Evolutionary conservation across 2,329 filamentous ascomycete genomes (phyloP).

Genomic region (Phoma sp.): DNA sequence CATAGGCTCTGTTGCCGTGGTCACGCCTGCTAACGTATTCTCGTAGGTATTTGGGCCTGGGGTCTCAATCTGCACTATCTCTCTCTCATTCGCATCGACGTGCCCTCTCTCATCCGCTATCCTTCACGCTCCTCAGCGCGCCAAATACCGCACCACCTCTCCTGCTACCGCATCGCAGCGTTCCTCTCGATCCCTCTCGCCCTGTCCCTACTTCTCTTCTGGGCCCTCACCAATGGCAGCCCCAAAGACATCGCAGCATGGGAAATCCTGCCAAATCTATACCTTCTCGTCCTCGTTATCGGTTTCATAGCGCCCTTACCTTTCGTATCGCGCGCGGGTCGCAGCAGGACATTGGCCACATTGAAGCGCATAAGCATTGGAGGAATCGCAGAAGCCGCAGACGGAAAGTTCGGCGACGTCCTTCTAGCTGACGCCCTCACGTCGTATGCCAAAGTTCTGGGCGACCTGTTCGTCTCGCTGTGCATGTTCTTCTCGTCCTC

Average conservation of each 20-base stretch:
- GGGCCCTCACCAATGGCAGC: slow-evolving; percentile 75
- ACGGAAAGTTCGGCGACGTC: slow-evolving; percentile 95
- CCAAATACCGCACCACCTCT: slow-evolving; percentile 76
- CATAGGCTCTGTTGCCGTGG: no score
- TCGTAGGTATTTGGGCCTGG: slow-evolving; percentile 90
- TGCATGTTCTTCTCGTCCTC: slow-evolving; percentile 86
- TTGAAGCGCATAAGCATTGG: slow-evolving; percentile 81
- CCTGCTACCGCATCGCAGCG: slow-evolving; percentile 84
- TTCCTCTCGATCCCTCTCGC: slow-evolving; percentile 74
- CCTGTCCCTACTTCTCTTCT: slow-evolving; percentile 80
- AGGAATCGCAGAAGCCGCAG: slow-evolving; percentile 81
- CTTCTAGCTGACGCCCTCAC: slow-evolving; percentile 92
- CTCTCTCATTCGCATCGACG: slow-evolving; percentile 79
- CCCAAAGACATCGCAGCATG: slow-evolving; percentile 73
- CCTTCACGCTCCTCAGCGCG: slow-evolving; percentile 73
- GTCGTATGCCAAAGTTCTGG: slow-evolving; percentile 90
- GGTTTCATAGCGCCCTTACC: slow-evolving; percentile 77
- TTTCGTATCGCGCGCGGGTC: slow-evolving; percentile 71
- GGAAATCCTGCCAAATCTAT: slow-evolving; percentile 85
- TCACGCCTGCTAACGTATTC: neutral
- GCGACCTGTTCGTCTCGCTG: slow-evolving; percentile 83
- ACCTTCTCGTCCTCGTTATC: slow-evolving; percentile 74
- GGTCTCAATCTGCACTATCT: slow-evolving; percentile 90
- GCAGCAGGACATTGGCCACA: slow-evolving; percentile 75
- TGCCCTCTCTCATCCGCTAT: slow-evolving; percentile 85